Percentiles rank a stretch among this genome's conserved stretches.
Conservation (phyloP, 2,329 filamentous ascomycete genomes). For the Alternaria panax region DNA sequence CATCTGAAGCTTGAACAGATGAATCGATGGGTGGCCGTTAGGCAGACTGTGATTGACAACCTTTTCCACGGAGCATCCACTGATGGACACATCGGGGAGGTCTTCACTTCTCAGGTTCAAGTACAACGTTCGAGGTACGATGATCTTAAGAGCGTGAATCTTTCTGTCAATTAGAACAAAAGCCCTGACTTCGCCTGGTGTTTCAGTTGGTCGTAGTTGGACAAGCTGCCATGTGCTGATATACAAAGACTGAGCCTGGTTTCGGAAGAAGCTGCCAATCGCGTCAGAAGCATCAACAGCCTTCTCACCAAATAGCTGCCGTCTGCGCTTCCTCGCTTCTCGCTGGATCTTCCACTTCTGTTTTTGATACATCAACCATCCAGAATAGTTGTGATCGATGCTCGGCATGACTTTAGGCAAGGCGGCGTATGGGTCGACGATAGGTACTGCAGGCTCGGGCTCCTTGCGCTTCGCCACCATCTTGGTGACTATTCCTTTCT, state of each 20-base stretch:
- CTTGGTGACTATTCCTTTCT: conserved; percentile 53
- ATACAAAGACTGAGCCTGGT: conserved; percentile 88
- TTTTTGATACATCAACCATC: conserved; percentile 93
- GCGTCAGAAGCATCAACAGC: conserved; percentile 66
- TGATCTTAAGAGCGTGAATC: conserved; percentile 85
- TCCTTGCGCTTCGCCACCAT: conserved; percentile 59
- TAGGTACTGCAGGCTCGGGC: conserved; percentile 56
- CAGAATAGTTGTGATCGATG: conserved; percentile 84
- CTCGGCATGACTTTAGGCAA: conserved; percentile 85
- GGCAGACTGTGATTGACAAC: conserved; percentile 91
- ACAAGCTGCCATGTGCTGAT: conserved; percentile 95
- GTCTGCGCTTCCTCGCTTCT: conserved; percentile 80
- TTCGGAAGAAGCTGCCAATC: conserved; percentile 79
- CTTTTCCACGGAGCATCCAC: conserved; percentile 88
- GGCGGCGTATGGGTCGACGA: conserved; percentile 80
- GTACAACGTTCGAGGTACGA: conserved; percentile 87
- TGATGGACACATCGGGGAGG: conserved; percentile 85
- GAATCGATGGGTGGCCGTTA: conserved; percentile 91
- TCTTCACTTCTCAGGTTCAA: conserved; percentile 89
- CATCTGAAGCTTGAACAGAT: conserved; percentile 93
- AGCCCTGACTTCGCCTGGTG: conserved; percentile 83
- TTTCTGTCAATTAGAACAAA: conserved; percentile 94
- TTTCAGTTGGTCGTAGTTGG: conserved; percentile 82
- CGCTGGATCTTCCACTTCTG: conserved; percentile 99
- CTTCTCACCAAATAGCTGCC: conserved; percentile 92